Base-by-base conservation (phyloP, 1,284 basidiomycete species). In the Pulchroboletus neoregius region DNA sequence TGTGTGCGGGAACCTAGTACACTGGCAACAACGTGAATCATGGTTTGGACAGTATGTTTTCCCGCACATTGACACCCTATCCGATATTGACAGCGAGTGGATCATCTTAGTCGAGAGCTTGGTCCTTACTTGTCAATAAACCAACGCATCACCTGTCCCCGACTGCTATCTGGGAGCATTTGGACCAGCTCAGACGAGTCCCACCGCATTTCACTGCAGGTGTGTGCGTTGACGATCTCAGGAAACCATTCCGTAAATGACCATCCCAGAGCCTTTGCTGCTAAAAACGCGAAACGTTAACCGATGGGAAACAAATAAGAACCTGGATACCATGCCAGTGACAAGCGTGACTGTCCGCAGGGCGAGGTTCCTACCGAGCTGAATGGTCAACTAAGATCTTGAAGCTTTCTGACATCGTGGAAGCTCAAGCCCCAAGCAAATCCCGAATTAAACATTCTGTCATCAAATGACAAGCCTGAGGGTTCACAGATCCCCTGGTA, bases 271-370 rank as follows among this genome's bases (percentile, higher is more conserved):
- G n/a, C n/a, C 18, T 20, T 36, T 22, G 12, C 34, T 23, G 13
- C 35, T 12, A 23, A 3, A 13, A 9, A n/a, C 13, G 34, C 20
- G n/a, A n/a, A 27, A 27, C 10, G 4, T 9, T 30, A 50, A 35
- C 45, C 53, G 56, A 39, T 52, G 44, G 43, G 44, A 55, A 57
- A 26, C 15, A 22, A 20, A 13, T 30, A n/a, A 31, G 13, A n/a
- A n/a, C n/a, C n/a, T n/a, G n/a, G n/a, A n/a, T n/a, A n/a, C n/a
- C 27, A 13, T 12, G 5, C 1, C 12, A 11, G 27, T 28, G 28
- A 10, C 9, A 12, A 26, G 13, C 12, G 8, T n/a, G 22, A 18
- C n/a, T 23, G 45, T 50, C 43, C 45, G 43, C 54, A 35, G 37
- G 34, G 41, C 22, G 20, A 28, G 12, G 20, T 13, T 37, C 28